These are phyloP conservation scores for Roridomyces roridus DNA, from an alignment of 768 basidiomycete species.

Conservation along the genomic window DNA sequence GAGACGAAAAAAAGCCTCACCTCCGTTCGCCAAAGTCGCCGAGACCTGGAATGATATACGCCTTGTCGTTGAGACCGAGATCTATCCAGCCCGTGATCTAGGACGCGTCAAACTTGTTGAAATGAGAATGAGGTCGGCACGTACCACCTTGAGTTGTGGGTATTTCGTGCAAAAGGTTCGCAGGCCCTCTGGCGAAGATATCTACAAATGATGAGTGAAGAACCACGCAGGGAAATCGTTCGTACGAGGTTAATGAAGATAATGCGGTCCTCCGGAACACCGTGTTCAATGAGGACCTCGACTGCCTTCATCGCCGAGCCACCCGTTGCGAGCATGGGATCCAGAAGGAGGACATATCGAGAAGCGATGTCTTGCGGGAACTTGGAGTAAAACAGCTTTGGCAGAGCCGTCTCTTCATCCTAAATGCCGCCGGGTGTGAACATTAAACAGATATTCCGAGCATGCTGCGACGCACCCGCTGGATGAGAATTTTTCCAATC, in stretches of 20 bases:
- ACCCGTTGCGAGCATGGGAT: constrained; percentile 98
- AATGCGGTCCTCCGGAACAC: constrained; percentile 93
- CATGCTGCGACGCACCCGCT: constrained; percentile 63
- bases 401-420: constrained; percentile 94
- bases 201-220: constrained; percentile 48
- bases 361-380: constrained; percentile 92
- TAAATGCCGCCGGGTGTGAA: constrained; percentile 33
- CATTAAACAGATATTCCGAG: constrained; percentile 1
- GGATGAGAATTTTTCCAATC: constrained; percentile 98
- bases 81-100: constrained; percentile 98
- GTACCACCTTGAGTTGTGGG: constrained; percentile 78
- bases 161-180: constrained; percentile 77
- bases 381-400: constrained; percentile 95
- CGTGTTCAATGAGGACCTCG: constrained; percentile 89
- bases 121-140: constrained; percentile 32
- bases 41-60: constrained; percentile 92
- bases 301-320: constrained; percentile 98
- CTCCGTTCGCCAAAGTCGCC: constrained; percentile 97
- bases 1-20: constrained; percentile 42
- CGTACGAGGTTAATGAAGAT: constrained; percentile 92
- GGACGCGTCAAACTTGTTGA: not conserved
- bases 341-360: constrained; percentile 92
- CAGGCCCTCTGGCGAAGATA: constrained; percentile 91
- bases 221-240: not conserved
- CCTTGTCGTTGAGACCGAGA: constrained; percentile 87